Evolutionary conservation across 2,329 filamentous ascomycete species (phyloP).

Genomic region (Endothia cerciana): DNA sequence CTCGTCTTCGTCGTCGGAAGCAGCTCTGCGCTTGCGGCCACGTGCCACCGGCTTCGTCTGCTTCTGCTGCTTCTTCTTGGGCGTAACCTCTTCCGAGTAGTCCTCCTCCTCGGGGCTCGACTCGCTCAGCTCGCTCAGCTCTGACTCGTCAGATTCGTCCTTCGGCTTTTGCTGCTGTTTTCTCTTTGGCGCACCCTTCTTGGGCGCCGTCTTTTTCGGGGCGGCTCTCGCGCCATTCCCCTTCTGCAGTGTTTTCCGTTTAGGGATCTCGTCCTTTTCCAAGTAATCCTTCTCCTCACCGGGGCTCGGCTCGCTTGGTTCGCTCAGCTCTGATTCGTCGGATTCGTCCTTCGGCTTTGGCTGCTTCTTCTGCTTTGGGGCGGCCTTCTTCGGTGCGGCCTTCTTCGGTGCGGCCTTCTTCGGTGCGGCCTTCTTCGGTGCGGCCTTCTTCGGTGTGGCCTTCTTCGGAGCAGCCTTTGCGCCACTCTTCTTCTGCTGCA

Average conservation of each 20-base stretch:
- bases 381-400: conserved; percentile 29
- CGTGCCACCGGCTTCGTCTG: conserved; percentile 34
- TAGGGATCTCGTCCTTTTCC: conserved; percentile 36
- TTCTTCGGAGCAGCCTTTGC: conserved; percentile 38
- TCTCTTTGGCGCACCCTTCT: conserved; percentile 32
- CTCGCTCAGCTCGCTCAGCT: conserved; percentile 27
- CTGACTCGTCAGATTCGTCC: conserved; percentile 31
- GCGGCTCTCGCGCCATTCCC: conserved; percentile 23
- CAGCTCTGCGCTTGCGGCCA: conserved; percentile 28
- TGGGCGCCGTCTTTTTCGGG: conserved; percentile 36
- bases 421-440: conserved; percentile 33
- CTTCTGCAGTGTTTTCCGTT: conserved; percentile 28
- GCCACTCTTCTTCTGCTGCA: conserved; percentile 36
- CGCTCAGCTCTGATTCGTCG: conserved; percentile 28
- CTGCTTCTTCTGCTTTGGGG: conserved; percentile 29
- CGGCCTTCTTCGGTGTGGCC: conserved; percentile 42
- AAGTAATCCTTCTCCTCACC: conserved; percentile 38
- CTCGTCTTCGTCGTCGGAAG: conserved; percentile 30
- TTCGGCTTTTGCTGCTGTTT: conserved; percentile 33
- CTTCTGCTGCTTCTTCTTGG: conserved; percentile 27
- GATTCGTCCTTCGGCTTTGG: conserved; percentile 37
- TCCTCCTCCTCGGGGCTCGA: conserved; percentile 36
- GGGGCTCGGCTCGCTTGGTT: conserved; percentile 28
- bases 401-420: conserved; percentile 35
- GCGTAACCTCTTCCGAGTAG: conserved; percentile 37